Base-by-base conservation (phyloP, 495 filamentous ascomycete genomes). In the Paragyromitra xinjiangensis region DNA sequence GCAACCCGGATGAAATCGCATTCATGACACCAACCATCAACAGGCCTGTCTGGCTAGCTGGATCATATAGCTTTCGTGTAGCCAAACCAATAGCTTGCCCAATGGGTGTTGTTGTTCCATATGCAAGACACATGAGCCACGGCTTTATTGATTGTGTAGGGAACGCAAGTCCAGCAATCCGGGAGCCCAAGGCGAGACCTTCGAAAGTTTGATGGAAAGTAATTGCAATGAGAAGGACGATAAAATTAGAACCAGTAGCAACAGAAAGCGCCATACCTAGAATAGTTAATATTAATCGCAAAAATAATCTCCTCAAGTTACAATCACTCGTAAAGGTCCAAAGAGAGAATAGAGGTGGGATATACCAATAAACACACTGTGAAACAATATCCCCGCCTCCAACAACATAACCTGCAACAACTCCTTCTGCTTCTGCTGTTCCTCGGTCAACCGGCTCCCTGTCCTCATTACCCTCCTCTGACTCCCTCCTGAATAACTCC, bases 361-460 rank as follows among this genome's bases (percentile, higher is more conserved):
- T 48, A 59, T 70, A 76, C 81, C 81, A 61, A 82, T 82, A 55
- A 96, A 96, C 58, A 96, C 88, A 79, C 90, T 92, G 84, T 96
- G 93, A 80, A 95, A 95, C 3, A 96, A 85, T 76, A 96, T 95
- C n/a, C 93, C 93, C 1, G 92, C 91, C 83, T 96, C 93, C 44
- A 96, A 86, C 8, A 96, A 86, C 39, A 94, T 86, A 73, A 91
- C 93, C 81, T 96, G 93, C 22, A 95, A 84, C 71, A 94, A 86
- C 74, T 91, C 88, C 37, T 90, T 88, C 61, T 86, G 87, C 51
- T 86, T 86, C 65, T 88, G 87, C 74, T 83, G 82, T 48, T 82
- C 75, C 44, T 71, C 68, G 6, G 67, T 83, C 48, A 83, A 51
- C 8, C 71, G 65, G 6, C 78, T 71, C 26, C 76, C 76, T 19